A percentile compares a stretch with the other conserved stretches of the same genome.
phyloP scores from a whole-genome alignment of 495 filamentous ascomycete genomes.

The Aspergillus nidulans region DNA sequence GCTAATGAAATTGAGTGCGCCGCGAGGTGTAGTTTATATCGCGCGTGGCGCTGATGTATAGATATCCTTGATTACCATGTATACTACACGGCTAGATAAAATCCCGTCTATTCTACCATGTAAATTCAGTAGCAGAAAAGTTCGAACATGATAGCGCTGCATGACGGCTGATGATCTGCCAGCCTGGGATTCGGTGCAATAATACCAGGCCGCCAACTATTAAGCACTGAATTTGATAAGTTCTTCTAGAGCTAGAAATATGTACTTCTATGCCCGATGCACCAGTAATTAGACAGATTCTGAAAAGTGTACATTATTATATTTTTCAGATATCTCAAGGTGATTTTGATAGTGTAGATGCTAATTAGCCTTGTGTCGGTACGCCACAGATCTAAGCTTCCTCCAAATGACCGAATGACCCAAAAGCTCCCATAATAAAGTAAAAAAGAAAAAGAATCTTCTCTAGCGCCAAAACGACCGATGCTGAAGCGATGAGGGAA shows the following conservation, averaged over 20 bases:
- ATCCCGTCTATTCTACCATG: background rate
- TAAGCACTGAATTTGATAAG: no score
- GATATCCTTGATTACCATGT: no score
- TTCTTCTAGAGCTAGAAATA: no score
- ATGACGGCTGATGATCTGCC: background rate
- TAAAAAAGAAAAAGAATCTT: background rate
- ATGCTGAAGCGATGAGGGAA: conserved; percentile 14
- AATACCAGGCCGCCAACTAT: no score
- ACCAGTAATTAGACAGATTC: background rate
- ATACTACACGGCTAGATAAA: no score
- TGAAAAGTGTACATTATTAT: background rate
- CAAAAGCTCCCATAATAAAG: conserved; percentile 17
- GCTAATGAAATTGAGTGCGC: background rate
- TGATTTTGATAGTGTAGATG: background rate
- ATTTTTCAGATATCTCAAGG: background rate
- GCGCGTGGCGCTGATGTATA: no score
- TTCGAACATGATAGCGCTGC: background rate
- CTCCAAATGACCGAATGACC: conserved; percentile 8
- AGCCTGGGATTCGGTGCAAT: no score
- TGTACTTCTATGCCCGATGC: no score
- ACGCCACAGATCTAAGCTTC: conserved; percentile 9
- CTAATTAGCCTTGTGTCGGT: background rate
- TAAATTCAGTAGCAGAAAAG: background rate
- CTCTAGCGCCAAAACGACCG: conserved; percentile 26
- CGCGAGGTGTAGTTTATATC: background rate